Base-by-base conservation (phyloP, 345 rosid genomes). In the Brassica nigra region DNA sequence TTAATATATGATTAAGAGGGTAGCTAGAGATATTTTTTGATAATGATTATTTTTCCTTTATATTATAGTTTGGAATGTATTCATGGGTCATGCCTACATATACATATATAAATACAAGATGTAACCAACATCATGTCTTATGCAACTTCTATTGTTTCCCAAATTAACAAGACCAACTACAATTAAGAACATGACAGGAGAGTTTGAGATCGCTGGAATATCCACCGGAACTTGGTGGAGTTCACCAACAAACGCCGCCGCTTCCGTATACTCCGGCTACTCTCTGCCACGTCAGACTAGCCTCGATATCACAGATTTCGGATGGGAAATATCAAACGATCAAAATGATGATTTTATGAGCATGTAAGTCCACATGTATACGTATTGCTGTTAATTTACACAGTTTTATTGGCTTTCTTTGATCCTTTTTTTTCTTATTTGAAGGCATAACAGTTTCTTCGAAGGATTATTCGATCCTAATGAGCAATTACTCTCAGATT, bases 141-240 rank as follows among this genome's bases (percentile, higher is more conserved):
- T 80, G 76, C 76, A 80, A 75, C 63, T 70, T 75, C 18, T 37
- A 62, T 62, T 71, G 23, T 64, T 80, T 70, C 31, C 49, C 20
- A 75, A 75, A 29, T 30, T 29, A 54, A 37, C 58, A 52, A 80
- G 16, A 54, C 6, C 66, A 2, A 74, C 33, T 39, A 30, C 33
- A 27, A 68, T 5, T 34, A 61, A 23, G 29, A 27, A 64, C 70
- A 94, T 94, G 98, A 93, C 93, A 5, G 92, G 89, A 76, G 97
- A 94, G 76, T 89, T 88, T 81, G 88, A 84, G 78, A 87, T 86
- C 54, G 72, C 76, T 31, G 90, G 89, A 70, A 83, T 89, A 78
- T 88, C 89, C 63, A 88, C 90, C 62, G 92, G 83, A 5, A 84
- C 82, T 76, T 92, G 94, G 96, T 88, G 96, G 98, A 88, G 79